Evolutionary conservation across 495 filamentous ascomycete species (phyloP), one percentile per base, ranked within the genome.

Genomic region (Penicillium cosmopolitanum): DNA sequence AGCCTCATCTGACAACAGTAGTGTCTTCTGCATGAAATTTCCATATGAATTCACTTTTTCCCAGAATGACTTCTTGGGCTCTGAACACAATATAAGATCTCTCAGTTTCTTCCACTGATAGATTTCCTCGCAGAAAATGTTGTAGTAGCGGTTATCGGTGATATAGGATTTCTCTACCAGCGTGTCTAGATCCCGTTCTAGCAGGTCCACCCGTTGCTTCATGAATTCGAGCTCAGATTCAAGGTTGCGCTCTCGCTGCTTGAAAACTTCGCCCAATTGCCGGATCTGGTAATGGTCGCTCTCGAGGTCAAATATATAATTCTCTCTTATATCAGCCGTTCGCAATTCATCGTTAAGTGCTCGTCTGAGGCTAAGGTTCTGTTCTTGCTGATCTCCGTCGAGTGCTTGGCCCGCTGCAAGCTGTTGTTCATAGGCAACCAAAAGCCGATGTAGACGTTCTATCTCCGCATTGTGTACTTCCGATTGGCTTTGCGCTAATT

Each of bases 381-480:
- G 12, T 19, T 46, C 42, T 46, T 16, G 12, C 18, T 46, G 42
- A 5, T 46, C 10, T 9, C 18, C n/a, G 16, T 19, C 5, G 36
- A 38, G 36, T 10, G 11, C 36, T 38, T 38, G 11, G 11, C 36
- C 36, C 15, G 42, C 16, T 46, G 42, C 42, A 21, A 46, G n/a
- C 42, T 46, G 15, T 21, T 46, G 5, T 46, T 46, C 42, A 11
- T 46, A 46, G n/a, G 5, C 15, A 21, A 1, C 19, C 2, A 46
- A 10, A 16, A 46, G 16, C n/a, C n/a, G 12, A 9, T 46, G 5
- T n/a, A 46, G 10, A 16, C n/a, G 15, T 10, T 10, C 42, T 5
- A 46, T 12, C 23, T 46, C 42, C 15, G 44, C 15, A 44, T 58
- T 60, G 5, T 53, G 33, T 2, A 50, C 15, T 16, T 18, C 16